Percentiles rank a stretch among this genome's conserved stretches.
These are phyloP conservation scores for Boletus vinaceobasis DNA, from an alignment of 768 basidiomycete genomes.

Conservation along the genomic window DNA sequence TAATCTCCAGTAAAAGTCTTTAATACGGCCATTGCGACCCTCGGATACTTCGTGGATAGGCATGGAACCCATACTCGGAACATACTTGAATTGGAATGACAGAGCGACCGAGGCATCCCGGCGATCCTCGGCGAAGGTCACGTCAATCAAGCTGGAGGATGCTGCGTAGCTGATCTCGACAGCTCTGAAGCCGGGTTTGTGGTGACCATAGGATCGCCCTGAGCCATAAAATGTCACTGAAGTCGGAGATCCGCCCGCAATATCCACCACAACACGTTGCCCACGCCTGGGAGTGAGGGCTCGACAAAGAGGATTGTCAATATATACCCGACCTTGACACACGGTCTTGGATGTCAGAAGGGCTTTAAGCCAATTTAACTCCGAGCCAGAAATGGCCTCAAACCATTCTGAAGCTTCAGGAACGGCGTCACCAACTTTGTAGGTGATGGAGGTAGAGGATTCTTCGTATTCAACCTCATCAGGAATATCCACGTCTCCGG, in stretches of 20 bases:
- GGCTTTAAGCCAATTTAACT: slow-evolving; percentile 83
- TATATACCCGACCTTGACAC: slow-evolving; percentile 80
- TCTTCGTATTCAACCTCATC: slow-evolving; percentile 44
- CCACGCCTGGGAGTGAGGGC: slow-evolving; percentile 77
- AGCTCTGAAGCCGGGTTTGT: slow-evolving; percentile 77
- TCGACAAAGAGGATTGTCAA: slow-evolving; percentile 87
- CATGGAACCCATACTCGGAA: slow-evolving; percentile 82
- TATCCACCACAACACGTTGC: slow-evolving; percentile 71
- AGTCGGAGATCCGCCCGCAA: slow-evolving; percentile 42
- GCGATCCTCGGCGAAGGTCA: slow-evolving; percentile 84
- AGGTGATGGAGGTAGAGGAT: slow-evolving; percentile 42
- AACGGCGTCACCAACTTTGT: slow-evolving; percentile 47
- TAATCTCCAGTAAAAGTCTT: slow-evolving; percentile 96
- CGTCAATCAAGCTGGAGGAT: slow-evolving; percentile 53
- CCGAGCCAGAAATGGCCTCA: slow-evolving; percentile 75
- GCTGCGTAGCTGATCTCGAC: slow-evolving; percentile 65
- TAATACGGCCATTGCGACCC: slow-evolving; percentile 86
- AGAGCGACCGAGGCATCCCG: slow-evolving; percentile 74
- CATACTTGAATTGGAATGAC: slow-evolving; percentile 76
- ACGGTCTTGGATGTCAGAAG: slow-evolving; percentile 77
- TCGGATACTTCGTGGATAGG: slow-evolving; percentile 89
- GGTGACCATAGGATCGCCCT: slow-evolving; percentile 75
- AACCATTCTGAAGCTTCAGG: slow-evolving; percentile 77
- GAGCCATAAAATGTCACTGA: slow-evolving; percentile 71
- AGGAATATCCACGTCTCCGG: slow-evolving; percentile 35